phyloP scores from a whole-genome alignment of 176 grass and related monocot species.

The Aegilops longissima region DNA sequence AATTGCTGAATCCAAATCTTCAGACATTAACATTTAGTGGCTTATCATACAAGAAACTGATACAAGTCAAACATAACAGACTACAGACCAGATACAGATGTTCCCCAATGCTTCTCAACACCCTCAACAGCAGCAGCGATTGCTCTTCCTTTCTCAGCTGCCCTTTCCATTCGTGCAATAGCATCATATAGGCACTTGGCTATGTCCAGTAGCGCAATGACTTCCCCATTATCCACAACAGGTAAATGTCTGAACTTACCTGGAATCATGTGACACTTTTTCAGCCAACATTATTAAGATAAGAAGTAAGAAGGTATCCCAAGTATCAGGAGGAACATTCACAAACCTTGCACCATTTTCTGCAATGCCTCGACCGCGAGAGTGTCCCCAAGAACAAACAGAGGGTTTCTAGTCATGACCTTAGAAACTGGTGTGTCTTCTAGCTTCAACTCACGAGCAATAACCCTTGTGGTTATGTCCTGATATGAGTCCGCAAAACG shows the following conservation, averaged over 20 bases:
- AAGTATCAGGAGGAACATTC: neutral
- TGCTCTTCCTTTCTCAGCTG: too few relatives aligned
- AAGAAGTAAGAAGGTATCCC: neutral
- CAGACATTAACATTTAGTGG: too few relatives aligned
- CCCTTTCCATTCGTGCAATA: too few relatives aligned
- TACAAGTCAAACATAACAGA: too few relatives aligned
- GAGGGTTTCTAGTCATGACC: constrained; percentile 91
- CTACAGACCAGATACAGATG: too few relatives aligned
- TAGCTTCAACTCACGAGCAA: constrained; percentile 89
- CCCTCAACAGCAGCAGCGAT: too few relatives aligned
- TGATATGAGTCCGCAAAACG: constrained; percentile 9
- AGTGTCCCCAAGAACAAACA: constrained; percentile 87
- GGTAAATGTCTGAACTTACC: constrained; percentile 98
- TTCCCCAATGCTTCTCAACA: too few relatives aligned
- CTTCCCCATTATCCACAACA: constrained; percentile 78
- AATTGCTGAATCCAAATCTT: too few relatives aligned
- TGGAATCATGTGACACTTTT: constrained; percentile 38
- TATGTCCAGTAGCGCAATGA: too few relatives aligned
- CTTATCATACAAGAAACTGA: too few relatives aligned
- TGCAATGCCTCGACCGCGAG: constrained; percentile 92
- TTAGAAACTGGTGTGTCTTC: constrained; percentile 95
- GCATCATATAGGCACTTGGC: too few relatives aligned
- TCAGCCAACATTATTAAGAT: neutral
- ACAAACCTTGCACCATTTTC: constrained; percentile 98
- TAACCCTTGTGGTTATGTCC: constrained; percentile 91